A percentile compares a stretch with the other conserved stretches of the same genome.
phyloP scores from a whole-genome alignment of 139 green algal species.

The Asterochloris sp. region DNA sequence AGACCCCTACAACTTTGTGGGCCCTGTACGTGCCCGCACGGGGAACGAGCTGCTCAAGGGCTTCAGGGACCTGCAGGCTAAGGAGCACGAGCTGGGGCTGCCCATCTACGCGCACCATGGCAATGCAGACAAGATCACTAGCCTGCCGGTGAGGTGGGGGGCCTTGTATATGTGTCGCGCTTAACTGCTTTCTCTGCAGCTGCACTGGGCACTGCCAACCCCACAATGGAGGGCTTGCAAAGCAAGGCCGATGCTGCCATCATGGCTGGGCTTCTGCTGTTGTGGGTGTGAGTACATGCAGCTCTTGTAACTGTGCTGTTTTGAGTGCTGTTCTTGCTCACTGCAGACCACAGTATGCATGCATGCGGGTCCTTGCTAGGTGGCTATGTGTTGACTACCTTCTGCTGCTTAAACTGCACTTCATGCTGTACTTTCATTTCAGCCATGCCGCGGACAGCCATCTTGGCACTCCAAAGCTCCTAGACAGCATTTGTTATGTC shows the following conservation, averaged over 20 bases:
- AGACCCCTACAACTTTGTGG: conserved; percentile 46
- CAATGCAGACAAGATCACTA: conserved; percentile 31
- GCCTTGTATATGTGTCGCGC: background rate
- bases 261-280: background rate
- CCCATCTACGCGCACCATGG: conserved; percentile 48
- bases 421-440: background rate
- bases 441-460: background rate
- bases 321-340: background rate
- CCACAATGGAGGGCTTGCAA: background rate
- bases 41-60: conserved; percentile 57
- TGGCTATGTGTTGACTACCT: background rate
- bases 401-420: background rate
- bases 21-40: conserved; percentile 41
- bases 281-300: background rate
- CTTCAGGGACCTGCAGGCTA: conserved; percentile 25
- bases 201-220: background rate
- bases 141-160: conserved; percentile 14
- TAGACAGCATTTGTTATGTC: background rate
- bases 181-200: no score
- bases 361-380: no score
- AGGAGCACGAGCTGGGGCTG: conserved; percentile 25
- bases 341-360: background rate
- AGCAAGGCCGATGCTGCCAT: background rate
- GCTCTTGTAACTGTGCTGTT: background rate
- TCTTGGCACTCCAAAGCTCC: background rate